phyloP scores from a whole-genome alignment of 2,329 filamentous ascomycete genomes.

The Hymenoscyphus scutula region DNA sequence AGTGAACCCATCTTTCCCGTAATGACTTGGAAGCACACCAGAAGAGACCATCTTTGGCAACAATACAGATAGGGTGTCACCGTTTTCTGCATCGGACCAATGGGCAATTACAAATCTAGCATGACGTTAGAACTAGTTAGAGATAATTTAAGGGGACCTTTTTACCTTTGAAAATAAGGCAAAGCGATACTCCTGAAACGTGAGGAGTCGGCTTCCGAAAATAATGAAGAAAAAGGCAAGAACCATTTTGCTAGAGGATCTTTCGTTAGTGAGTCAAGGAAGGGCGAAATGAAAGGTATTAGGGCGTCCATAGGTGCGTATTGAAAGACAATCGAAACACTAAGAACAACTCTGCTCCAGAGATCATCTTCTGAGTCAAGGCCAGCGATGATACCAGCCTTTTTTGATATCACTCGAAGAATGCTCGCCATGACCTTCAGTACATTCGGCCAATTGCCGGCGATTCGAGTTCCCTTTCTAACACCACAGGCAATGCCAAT shows the following conservation, averaged over 20 bases:
- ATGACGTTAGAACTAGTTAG: not conserved
- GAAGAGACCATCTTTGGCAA: conserved; percentile 62
- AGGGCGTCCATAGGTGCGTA: conserved; percentile 76
- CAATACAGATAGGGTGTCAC: conserved; percentile 67
- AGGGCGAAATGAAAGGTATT: conserved; percentile 64
- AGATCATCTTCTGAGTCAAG: conserved; percentile 41
- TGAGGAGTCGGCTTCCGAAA: conserved; percentile 69
- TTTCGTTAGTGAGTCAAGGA: conserved; percentile 63
- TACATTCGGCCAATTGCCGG: conserved; percentile 64
- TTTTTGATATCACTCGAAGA: conserved; percentile 48
- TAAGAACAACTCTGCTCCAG: conserved; percentile 59
- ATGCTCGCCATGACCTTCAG: conserved; percentile 55
- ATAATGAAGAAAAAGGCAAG: conserved; percentile 79
- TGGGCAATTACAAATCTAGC: conserved; percentile 69
- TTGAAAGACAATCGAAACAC: conserved; percentile 66
- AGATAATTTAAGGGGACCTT: not conserved
- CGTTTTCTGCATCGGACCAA: conserved; percentile 65
- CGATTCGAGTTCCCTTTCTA: conserved; percentile 73
- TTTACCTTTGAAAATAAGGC: conserved; percentile 75
- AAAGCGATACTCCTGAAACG: conserved; percentile 78
- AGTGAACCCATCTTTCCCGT: conserved; percentile 52
- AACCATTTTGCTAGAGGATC: conserved; percentile 70
- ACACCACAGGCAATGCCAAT: conserved; percentile 72
- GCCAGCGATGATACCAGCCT: conserved; percentile 30
- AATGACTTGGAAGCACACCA: conserved; percentile 51